A percentile compares a stretch with the other conserved stretches of the same genome.
These are phyloP conservation scores for Onygena corvina DNA, from an alignment of 2,329 filamentous ascomycete genomes.

Conservation along the genomic window DNA sequence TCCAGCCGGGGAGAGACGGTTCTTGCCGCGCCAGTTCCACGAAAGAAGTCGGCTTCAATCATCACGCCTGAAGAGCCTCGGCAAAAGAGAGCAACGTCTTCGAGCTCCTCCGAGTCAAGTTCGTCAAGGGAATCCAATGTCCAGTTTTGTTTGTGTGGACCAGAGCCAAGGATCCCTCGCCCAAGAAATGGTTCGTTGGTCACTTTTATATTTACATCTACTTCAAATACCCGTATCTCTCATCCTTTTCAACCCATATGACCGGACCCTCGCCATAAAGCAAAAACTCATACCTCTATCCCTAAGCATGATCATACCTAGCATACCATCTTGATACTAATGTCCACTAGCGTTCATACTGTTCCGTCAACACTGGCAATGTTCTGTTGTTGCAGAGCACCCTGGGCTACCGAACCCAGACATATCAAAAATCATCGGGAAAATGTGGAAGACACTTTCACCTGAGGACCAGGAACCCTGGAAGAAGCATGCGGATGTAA, in stretches of 20 bases:
- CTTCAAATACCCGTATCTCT: background rate
- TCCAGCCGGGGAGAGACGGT: background rate
- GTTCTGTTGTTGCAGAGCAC: slow-evolving; percentile 64
- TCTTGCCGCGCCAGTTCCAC: slow-evolving; percentile 8
- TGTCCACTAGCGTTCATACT: slow-evolving; percentile 74
- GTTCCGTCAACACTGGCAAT: slow-evolving; percentile 87
- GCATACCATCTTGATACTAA: slow-evolving; percentile 17
- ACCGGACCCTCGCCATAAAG: background rate
- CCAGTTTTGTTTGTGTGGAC: slow-evolving; percentile 57
- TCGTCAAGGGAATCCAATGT: slow-evolving; percentile 32
- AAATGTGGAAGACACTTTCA: slow-evolving; percentile 73
- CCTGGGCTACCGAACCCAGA: slow-evolving; percentile 90
- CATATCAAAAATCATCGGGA: slow-evolving; percentile 92
- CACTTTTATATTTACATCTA: slow-evolving; percentile 13
- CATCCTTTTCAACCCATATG: background rate
- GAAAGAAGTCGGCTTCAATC: slow-evolving; percentile 9
- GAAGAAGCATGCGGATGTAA: slow-evolving; percentile 75
- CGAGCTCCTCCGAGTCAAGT: slow-evolving; percentile 25
- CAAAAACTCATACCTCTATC: background rate
- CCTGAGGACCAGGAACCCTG: slow-evolving; percentile 68
- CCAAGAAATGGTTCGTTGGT: slow-evolving; percentile 54
- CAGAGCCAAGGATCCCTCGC: slow-evolving; percentile 58
- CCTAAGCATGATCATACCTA: background rate
- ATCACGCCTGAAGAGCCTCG: slow-evolving; percentile 6
- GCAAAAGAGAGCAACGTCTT: slow-evolving; percentile 20